Evolutionary conservation across 352 stramenopile genomes (phyloP).

Genomic region (Halophytophthora batemanensis): DNA sequence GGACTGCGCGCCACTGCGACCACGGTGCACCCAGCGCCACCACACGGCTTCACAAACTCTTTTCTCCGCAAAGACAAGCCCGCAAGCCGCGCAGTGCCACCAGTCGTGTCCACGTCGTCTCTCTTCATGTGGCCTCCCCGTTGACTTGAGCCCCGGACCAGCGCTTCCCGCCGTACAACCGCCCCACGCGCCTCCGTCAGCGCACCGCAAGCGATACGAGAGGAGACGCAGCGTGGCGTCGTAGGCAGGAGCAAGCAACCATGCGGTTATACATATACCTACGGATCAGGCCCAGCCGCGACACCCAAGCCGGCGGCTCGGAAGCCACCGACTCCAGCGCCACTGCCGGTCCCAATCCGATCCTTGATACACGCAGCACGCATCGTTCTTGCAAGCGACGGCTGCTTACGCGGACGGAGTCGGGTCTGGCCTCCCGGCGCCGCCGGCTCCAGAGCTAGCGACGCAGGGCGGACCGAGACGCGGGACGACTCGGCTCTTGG

Average conservation of each 20-base stretch:
- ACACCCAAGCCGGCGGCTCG: not conserved
- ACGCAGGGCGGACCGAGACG: not conserved
- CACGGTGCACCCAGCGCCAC: too few relatives aligned
- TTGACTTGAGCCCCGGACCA: not conserved
- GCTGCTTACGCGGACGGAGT: slow-evolving; percentile 4
- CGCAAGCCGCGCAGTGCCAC: too few relatives aligned
- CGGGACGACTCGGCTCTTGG: too few relatives aligned
- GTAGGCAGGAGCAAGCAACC: slow-evolving; percentile 27
- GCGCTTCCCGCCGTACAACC: not conserved
- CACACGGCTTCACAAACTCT: too few relatives aligned
- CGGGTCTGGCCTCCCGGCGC: too few relatives aligned
- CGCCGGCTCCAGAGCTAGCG: too few relatives aligned
- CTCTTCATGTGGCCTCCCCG: not conserved
- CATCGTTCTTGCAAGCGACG: slow-evolving; percentile 43
- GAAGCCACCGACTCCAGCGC: slow-evolving; percentile 5
- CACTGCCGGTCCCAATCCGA: slow-evolving; percentile 50
- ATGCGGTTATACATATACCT: slow-evolving; percentile 84
- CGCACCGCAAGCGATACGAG: slow-evolving; percentile 3
- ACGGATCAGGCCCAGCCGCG: slow-evolving; percentile 46
- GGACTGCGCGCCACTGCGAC: too few relatives aligned
- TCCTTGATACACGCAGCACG: slow-evolving; percentile 81
- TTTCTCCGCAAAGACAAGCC: too few relatives aligned
- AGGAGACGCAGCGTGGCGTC: slow-evolving; percentile 14
- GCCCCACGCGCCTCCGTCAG: not conserved
- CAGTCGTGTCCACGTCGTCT: not conserved